Evolutionary conservation across 2,329 filamentous ascomycete species (phyloP).

Genomic region (Microdochium nivale): DNA sequence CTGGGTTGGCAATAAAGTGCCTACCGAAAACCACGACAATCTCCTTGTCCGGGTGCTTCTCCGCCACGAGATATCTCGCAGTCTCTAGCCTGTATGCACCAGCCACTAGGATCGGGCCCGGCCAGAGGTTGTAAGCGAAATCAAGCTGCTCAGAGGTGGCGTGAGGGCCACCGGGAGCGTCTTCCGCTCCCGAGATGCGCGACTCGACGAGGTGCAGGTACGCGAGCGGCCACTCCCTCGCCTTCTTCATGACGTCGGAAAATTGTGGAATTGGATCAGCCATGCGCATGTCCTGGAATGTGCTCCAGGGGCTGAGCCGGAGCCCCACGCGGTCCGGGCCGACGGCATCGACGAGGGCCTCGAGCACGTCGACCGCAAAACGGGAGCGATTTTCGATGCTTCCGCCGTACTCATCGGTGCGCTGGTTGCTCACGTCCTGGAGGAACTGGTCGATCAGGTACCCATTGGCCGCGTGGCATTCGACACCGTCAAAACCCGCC

Average conservation of each 20-base stretch:
- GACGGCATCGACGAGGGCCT: slow-evolving; percentile 26
- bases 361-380: slow-evolving; percentile 40
- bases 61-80: slow-evolving; percentile 19
- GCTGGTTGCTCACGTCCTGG: slow-evolving; percentile 13
- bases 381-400: slow-evolving; percentile 42
- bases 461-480: slow-evolving; percentile 41
- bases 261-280: slow-evolving; percentile 55
- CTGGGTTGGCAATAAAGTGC: slow-evolving; percentile 21
- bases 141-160: slow-evolving; percentile 23
- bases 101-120: slow-evolving; percentile 21
- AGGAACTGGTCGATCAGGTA: slow-evolving; percentile 52
- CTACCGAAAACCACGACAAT: slow-evolving; percentile 24
- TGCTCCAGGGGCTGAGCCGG: slow-evolving; percentile 50
- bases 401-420: slow-evolving; percentile 19
- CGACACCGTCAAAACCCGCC: slow-evolving; percentile 53
- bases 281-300: slow-evolving; percentile 58
- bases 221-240: slow-evolving; percentile 43
- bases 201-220: slow-evolving; percentile 57
- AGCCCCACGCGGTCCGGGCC: slow-evolving; percentile 46
- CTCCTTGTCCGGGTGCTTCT: slow-evolving; percentile 17
- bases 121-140: slow-evolving; percentile 25
- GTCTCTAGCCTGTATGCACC: slow-evolving; percentile 19
- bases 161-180: slow-evolving; percentile 10
- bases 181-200: slow-evolving; percentile 33
- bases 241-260: slow-evolving; percentile 40